Evolutionary conservation across 2,329 filamentous ascomycete genomes (phyloP).

Genomic region (Herpotrichia juniperi): DNA sequence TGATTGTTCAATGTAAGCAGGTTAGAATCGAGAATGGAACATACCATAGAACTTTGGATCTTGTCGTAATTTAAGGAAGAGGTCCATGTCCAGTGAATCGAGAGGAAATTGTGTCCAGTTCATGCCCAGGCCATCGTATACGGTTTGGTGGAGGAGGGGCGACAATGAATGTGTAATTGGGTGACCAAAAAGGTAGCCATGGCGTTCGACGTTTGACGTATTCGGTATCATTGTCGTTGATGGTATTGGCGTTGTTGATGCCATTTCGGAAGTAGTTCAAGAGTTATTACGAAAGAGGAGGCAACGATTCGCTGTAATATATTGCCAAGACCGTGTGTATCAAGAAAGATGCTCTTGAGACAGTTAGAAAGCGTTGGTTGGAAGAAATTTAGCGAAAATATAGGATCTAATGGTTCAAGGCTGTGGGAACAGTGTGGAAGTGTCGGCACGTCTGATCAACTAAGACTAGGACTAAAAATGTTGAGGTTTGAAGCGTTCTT

Average conservation of each 20-base stretch:
- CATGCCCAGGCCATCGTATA: conserved; percentile 58
- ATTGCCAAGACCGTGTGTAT: no score
- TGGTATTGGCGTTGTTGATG: conserved; percentile 16
- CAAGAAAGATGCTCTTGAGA: no score
- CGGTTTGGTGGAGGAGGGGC: conserved; percentile 60
- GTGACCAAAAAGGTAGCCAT: conserved; percentile 63
- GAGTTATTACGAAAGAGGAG: background rate
- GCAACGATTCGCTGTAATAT: background rate
- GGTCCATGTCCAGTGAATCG: conserved; percentile 51
- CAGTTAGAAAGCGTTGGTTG: no score
- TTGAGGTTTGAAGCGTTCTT: background rate
- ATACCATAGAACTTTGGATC: conserved; percentile 67
- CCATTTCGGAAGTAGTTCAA: background rate
- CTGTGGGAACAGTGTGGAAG: background rate
- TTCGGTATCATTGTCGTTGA: conserved; percentile 18
- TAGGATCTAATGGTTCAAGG: background rate
- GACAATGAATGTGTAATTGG: conserved; percentile 64
- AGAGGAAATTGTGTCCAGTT: conserved; percentile 60
- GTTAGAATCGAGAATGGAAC: conserved; percentile 15
- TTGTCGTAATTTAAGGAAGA: conserved; percentile 56
- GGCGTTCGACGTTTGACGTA: conserved; percentile 42
- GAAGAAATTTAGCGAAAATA: background rate
- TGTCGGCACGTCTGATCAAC: background rate
- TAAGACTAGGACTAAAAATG: background rate
- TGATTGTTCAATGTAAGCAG: background rate